Base-by-base conservation (phyloP, 176 grass and related monocot genomes). In the Aegilops sharonensis region DNA sequence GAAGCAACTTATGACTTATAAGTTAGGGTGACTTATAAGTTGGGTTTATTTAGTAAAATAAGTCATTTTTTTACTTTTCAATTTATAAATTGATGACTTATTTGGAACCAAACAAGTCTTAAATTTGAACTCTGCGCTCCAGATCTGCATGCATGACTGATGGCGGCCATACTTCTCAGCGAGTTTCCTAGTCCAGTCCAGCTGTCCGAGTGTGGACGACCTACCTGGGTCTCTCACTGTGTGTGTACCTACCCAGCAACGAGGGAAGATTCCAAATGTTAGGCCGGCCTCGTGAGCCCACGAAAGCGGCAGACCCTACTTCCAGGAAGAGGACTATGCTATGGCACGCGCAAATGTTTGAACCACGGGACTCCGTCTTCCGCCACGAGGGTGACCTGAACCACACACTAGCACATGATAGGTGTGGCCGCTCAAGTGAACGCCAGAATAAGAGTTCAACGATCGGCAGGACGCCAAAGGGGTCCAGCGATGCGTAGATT, bases 231-330 rank as follows among this genome's bases (percentile, higher is more conserved):
- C 72, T 72, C n/a, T 24, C 5, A 25, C 32, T 43, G 10, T 47
- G 42, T 12, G 42, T 12, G 42, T 45, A 3, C 34, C 34, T 35
- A 4, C 45, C 45, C 11, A 48, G 45, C 45, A 48, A 48, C 6
- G 75, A n/a, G 52, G 75, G 75, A 60, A 37, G 75, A 11, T 75
- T 75, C 72, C 72, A 75, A 75, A 52, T 31, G 72, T 75, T 75
- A 29, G 72, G 72, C 72, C 42, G 71, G 25, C 72, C 25, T 1
- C 18, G 25, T 52, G 45, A 52, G 45, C 43, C 43, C 45, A 31
- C 23, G 23, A 9, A 4, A 42, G 23, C 11, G 68, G 18, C 34
- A n/a, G 9, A 39, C 67, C 18, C 67, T 70, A 5, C 5, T 75
- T 75, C 72, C 72, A 20, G 2, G 72, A 75, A 59, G 56, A 59